A percentile compares a stretch with the other conserved stretches of the same genome.
These are phyloP conservation scores for Microbotryum silenes-acaulis DNA, from an alignment of 1,284 basidiomycete genomes.

Conservation along the genomic window DNA sequence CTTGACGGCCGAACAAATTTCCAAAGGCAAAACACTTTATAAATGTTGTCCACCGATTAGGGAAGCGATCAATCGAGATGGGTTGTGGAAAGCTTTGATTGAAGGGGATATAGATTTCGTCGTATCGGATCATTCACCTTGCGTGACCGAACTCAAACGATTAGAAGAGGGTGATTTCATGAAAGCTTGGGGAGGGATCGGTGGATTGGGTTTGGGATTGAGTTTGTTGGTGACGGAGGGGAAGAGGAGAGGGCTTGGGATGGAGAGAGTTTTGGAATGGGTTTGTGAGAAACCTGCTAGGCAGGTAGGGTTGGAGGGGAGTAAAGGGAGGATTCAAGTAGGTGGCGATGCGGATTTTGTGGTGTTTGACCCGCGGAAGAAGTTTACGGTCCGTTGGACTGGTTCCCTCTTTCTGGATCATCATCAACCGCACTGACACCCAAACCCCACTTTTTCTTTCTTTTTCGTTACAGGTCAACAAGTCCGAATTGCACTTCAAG, in stretches of 20 bases:
- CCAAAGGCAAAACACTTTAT: constrained; percentile 44
- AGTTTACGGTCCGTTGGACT: constrained; percentile 48
- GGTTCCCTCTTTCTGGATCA: constrained; percentile 1
- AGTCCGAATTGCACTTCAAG: constrained; percentile 69
- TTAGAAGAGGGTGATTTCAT: constrained; percentile 72
- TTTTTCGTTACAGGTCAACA: constrained; percentile 52
- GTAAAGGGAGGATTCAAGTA: constrained; percentile 62
- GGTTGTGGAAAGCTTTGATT: constrained; percentile 67
- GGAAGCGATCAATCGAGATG: constrained; percentile 58
- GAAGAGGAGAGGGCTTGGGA: constrained; percentile 49
- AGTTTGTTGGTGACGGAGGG: constrained; percentile 75
- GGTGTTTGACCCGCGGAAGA: constrained; percentile 66
- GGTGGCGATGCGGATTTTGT: constrained; percentile 79
- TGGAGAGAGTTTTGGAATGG: constrained; percentile 66
- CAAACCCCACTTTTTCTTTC: background rate
- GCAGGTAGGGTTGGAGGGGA: constrained; percentile 60
- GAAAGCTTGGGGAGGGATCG: constrained; percentile 87
- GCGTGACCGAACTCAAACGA: constrained; percentile 69
- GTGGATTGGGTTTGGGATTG: constrained; percentile 75
- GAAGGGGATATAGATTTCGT: constrained; percentile 79
- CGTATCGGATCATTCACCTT: constrained; percentile 90
- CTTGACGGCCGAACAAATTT: constrained; percentile 50
- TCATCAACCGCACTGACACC: too few species aligned
- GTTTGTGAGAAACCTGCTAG: constrained; percentile 60
- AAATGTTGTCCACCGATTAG: constrained; percentile 95